Conservation (phyloP, 768 basidiomycete genomes). For the Suillus placidus region DNA sequence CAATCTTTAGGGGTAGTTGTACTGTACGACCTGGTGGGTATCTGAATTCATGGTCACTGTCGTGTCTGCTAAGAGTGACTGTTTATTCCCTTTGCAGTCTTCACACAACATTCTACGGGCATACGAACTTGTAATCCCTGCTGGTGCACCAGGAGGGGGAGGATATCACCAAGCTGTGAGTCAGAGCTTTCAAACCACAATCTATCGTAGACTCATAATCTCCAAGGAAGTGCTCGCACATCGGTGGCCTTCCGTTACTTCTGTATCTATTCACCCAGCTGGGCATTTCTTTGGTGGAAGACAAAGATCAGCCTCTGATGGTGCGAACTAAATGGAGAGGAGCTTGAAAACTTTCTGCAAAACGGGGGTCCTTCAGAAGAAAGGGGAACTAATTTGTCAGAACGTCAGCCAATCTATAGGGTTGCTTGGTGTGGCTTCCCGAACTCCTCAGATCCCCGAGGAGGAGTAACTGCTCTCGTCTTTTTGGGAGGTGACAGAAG, state of each 20-base stretch:
- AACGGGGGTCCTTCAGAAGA: conserved; percentile 23
- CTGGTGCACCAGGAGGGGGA: conserved; percentile 81
- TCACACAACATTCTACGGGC: conserved; percentile 56
- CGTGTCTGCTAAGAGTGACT: not conserved
- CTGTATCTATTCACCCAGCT: conserved; percentile 71
- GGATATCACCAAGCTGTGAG: conserved; percentile 59
- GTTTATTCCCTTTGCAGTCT: conserved; percentile 30
- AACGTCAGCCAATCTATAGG: conserved; percentile 82
- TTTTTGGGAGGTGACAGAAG: conserved; percentile 75
- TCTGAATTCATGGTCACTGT: not conserved
- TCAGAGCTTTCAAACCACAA: not conserved
- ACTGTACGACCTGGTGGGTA: conserved; percentile 56
- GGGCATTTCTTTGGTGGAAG: conserved; percentile 77
- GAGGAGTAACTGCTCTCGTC: conserved; percentile 73
- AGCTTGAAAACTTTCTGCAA: conserved; percentile 43
- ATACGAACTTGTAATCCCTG: conserved; percentile 72
- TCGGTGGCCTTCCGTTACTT: conserved; percentile 69
- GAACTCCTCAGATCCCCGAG: conserved; percentile 61
- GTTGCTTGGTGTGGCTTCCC: conserved; percentile 82
- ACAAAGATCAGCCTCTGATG: conserved; percentile 73
- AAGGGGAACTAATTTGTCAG: conserved; percentile 15
- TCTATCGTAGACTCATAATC: conserved; percentile 2
- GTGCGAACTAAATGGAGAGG: conserved; percentile 67
- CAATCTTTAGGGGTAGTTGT: conserved; percentile 57
- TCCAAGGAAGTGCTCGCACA: conserved; percentile 67